Conservation (phyloP, 139 green algal genomes). For the Deuterostichococcus epilithicus region DNA sequence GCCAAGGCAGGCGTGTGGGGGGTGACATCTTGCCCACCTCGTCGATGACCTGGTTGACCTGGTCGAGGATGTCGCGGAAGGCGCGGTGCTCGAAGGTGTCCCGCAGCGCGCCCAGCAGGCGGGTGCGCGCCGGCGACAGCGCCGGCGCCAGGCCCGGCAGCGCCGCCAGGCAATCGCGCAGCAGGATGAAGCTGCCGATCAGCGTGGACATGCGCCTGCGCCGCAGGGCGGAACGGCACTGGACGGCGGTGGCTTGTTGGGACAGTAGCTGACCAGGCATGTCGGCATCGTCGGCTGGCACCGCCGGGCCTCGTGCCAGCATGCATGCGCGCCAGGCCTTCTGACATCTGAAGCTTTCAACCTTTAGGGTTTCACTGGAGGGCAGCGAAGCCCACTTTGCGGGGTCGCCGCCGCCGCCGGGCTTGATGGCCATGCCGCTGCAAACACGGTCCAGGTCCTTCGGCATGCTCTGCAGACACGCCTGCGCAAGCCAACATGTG, state of each 20-base stretch:
- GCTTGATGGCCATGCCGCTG: slow-evolving; percentile 1
- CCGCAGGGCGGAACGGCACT: background rate
- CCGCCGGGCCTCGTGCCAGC: too few relatives aligned
- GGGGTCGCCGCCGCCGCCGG: background rate
- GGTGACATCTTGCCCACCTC: slow-evolving; percentile 3
- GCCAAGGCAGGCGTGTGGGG: too few relatives aligned
- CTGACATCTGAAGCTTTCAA: too few relatives aligned
- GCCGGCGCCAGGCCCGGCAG: slow-evolving; percentile 35
- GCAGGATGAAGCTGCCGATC: slow-evolving; percentile 49
- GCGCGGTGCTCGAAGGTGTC: slow-evolving; percentile 17
- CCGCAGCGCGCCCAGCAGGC: slow-evolving; percentile 37
- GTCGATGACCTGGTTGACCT: slow-evolving; percentile 48
- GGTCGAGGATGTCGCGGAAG: slow-evolving; percentile 27
- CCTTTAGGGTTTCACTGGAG: too few relatives aligned
- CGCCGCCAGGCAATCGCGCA: slow-evolving; percentile 40
- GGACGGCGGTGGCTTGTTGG: slow-evolving; percentile 17
- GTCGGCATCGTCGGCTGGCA: too few relatives aligned
- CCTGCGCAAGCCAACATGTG: slow-evolving; percentile 1
- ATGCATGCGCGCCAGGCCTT: too few relatives aligned
- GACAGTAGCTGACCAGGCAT: too few relatives aligned
- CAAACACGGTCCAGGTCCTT: slow-evolving; percentile 49
- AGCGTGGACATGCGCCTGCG: slow-evolving; percentile 28
- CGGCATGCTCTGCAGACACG: slow-evolving; percentile 34
- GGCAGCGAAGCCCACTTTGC: background rate
- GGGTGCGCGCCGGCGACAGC: slow-evolving; percentile 24